Evolutionary conservation across 1,284 basidiomycete species (phyloP).

Genomic region (Melampsora larici-populina): DNA sequence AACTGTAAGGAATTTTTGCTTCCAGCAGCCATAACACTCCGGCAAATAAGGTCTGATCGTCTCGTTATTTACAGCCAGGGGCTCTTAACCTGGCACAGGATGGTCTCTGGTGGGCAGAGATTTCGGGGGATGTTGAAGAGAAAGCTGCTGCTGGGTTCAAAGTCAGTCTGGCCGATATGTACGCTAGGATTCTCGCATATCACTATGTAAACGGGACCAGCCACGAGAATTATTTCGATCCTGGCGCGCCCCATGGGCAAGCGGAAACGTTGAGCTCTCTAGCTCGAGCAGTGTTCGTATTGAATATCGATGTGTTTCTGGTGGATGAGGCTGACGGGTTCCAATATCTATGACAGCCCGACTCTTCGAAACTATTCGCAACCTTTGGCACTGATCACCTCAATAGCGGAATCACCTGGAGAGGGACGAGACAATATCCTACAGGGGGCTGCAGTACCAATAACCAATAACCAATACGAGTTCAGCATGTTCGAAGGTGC

Average conservation of each 20-base stretch:
- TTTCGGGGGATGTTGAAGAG: constrained; percentile 10
- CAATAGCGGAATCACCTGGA: constrained; percentile 11
- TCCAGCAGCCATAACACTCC: no score
- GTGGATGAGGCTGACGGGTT: neutral
- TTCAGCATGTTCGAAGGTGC: constrained; percentile 15
- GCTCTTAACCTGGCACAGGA: neutral
- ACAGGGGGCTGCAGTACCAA: constrained; percentile 1
- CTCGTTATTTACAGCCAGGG: neutral
- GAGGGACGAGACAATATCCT: neutral
- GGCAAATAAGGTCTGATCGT: no score
- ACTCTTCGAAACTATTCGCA: constrained; percentile 15
- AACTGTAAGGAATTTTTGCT: constrained; percentile 1
- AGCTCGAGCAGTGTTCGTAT: neutral
- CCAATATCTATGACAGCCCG: constrained; percentile 1
- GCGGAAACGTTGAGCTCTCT: constrained; percentile 13
- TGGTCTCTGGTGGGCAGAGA: constrained; percentile 10
- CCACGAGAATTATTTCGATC: constrained; percentile 22
- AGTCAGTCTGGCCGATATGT: constrained; percentile 11
- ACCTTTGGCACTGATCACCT: constrained; percentile 33
- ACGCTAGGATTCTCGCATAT: constrained; percentile 10
- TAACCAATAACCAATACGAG: constrained; percentile 36
- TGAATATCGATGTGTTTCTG: neutral
- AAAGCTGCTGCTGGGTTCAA: constrained; percentile 22
- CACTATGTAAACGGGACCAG: constrained; percentile 21
- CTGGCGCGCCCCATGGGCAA: neutral